Evolutionary conservation across 2,329 filamentous ascomycete species (phyloP), one percentile per base, ranked within the genome.

Genomic region (Corinectria fuckeliana): DNA sequence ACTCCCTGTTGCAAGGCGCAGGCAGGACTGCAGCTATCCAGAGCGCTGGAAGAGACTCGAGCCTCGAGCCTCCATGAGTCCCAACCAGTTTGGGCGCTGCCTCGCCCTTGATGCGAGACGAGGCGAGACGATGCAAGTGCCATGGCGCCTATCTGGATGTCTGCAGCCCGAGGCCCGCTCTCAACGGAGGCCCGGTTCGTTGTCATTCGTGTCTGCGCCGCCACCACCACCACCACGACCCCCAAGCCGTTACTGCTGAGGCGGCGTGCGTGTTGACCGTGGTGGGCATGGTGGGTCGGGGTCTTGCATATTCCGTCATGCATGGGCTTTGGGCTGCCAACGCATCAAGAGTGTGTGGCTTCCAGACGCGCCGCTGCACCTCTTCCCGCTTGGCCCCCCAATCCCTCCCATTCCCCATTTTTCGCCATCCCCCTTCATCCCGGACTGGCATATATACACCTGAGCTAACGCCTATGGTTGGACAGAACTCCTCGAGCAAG

Each of bases 261-360:
- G 45, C 54, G 54, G 60, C 54, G 38, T 50, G 61, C 51, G 58
- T 65, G 59, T 60, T 66, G 66, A 53, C 56, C 55, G 66, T 62
- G 59, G 61, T 64, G 63, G 66, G 59, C 56, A 38, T 48, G 49
- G 48, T 58, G 60, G 59, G 60, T 63, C 64, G 50, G 41, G 47
- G 66, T 69, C 76, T 73, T 84, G 82, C 83, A 84, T 81, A 79
- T 82, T 80, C 81, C 81, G 81, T 83, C 81, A 84, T 85, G 82
- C 82, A 85, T 84, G 82, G 66, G 59, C 65, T 61, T 67, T 69
- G 65, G 59, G 63, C 61, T 75, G 74, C 74, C 74, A 75, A 66
- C 74, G 72, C 74, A 75, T 75, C 73, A 73, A 72, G 63, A 73
- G 71, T 75, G 72, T 71, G 71, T 60, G 67, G 64, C 67, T 69